A percentile compares a stretch with the other conserved stretches of the same genome.
phyloP scores from a whole-genome alignment of 345 rosid genomes.

The Brassica nigra region DNA sequence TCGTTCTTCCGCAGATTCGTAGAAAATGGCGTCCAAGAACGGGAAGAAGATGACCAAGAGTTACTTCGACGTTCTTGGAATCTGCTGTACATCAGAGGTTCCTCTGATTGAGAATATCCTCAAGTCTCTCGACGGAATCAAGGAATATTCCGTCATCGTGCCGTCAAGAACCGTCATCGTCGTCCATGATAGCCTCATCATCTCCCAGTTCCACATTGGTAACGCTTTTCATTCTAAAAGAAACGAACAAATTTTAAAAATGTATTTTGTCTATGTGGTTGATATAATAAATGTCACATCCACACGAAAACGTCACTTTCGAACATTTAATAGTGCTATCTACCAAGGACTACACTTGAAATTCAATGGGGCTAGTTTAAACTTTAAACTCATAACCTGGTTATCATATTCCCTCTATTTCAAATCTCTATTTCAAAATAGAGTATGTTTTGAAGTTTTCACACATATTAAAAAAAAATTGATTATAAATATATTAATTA shows the following conservation, averaged over 20 bases:
- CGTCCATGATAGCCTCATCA: slow-evolving; percentile 66
- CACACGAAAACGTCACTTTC: not conserved
- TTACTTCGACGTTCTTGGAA: slow-evolving; percentile 83
- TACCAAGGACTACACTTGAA: not conserved
- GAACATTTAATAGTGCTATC: not conserved
- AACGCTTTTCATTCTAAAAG: slow-evolving; percentile 13
- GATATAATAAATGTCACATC: not conserved
- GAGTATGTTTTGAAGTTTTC: no score
- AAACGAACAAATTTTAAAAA: not conserved
- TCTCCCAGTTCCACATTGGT: slow-evolving; percentile 82
- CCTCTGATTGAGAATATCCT: slow-evolving; percentile 70
- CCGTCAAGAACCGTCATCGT: slow-evolving; percentile 86
- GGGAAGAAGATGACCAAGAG: slow-evolving; percentile 54
- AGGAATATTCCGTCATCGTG: slow-evolving; percentile 68
- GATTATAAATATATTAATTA: no score
- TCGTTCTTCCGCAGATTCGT: not conserved
- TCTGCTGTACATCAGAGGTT: slow-evolving; percentile 90
- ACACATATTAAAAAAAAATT: no score
- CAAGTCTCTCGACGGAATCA: slow-evolving; percentile 61
- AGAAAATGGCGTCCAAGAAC: slow-evolving; percentile 20
- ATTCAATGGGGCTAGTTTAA: not conserved
- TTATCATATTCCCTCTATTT: no score
- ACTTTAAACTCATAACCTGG: no score
- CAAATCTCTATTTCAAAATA: no score
- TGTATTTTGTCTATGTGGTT: not conserved